Evolutionary conservation across 352 stramenopile genomes (phyloP), one percentile per base, ranked within the genome.

Genomic region (Phytophthora agathidicida): DNA sequence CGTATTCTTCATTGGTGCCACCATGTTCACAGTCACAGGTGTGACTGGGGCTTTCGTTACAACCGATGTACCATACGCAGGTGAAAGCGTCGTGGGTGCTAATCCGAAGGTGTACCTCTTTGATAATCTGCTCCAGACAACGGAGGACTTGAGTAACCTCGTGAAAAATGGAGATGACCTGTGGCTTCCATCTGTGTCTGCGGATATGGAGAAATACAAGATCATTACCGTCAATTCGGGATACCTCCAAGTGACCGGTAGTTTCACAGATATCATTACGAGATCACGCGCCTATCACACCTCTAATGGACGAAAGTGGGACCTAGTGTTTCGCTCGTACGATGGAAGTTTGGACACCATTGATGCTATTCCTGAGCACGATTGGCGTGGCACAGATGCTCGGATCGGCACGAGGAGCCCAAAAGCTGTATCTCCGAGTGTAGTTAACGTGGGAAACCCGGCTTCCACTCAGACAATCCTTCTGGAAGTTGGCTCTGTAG

Each of bases 241-340:
- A 5, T 86, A 68, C 16, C 45, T 94, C 6, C 36, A 67, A 2
- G 80, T 93, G 2, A 71, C 47, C 11, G 85, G 83, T 1, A 57
- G 67, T 3, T 88, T 94, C 35, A 64, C 67, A 17, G 48, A 68
- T 4, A 58, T 37, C 2, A 61, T 93, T 41, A 32, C 85, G 3
- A 74, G 64, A 36, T 57, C 36, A 1, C 69, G 49, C 5, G 75
- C 66, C 0, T 75, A 75, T 10, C 53, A 81, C 16, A 55, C 75
- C 7, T 52, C 65, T 5, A 77, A 75, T 39, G 85, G 85, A n/a
- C 73, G 56, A 1, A 75, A 68, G 28, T 94, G 84, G 77, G 69
- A 76, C 7, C 60, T 94, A 11, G 68, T 89, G 2, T 94, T 94
- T 24, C 77, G 83, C 1, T 92, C 83, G 0, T 91, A 83, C 39